Base-by-base conservation (phyloP, 306 rosid genomes). In the Pterocarpus macrocarpus region DNA sequence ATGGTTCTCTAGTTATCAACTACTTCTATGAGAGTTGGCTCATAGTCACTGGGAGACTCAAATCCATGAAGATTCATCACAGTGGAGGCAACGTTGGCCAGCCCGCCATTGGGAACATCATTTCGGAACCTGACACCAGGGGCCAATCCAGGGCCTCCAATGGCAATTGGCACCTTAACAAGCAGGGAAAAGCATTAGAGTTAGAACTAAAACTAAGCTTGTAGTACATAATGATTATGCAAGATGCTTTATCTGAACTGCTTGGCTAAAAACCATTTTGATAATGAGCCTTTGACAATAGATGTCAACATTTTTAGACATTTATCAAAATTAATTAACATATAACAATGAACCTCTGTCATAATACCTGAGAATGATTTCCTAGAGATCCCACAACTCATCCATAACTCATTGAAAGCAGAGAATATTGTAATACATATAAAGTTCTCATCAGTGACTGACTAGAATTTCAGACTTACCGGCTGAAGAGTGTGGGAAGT, bases 401-500 rank as follows among this genome's bases (percentile, higher is more conserved):
- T 63, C 32, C 52, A 39, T 44, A 44, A 35, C 47, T 17, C 41
- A 47, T 32, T 53, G 34, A 62, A 59, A 53, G 14, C 30, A 63
- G 35, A 64, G 8, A 59, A 72, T 64, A 28, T 22, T 55, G 73
- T 6, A 30, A 17, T 34, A 71, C 81, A 53, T 49, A 73, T 8
- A 10, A 71, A 59, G 22, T 71, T 53, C 36, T 58, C 41, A 14
- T 77, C 39, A 74, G 59, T 35, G 73, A 83, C 3, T 12, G 34
- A 16, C 7, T 50, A 58, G 55, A 22, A 30, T 49, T 71, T 2
- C 9, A 75, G 15, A 88, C 99, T 90, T 89, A 96, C 99, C 4
- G 98, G 99, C 69, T 96, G 80, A 78, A 94, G 97, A 68, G 99
- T 96, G 83, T 96, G 98, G 65, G 99, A 96, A 73, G 98, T 96